These are phyloP conservation scores for Macrophomina tecta DNA, from an alignment of 2,329 filamentous ascomycete species.

Conservation along the genomic window DNA sequence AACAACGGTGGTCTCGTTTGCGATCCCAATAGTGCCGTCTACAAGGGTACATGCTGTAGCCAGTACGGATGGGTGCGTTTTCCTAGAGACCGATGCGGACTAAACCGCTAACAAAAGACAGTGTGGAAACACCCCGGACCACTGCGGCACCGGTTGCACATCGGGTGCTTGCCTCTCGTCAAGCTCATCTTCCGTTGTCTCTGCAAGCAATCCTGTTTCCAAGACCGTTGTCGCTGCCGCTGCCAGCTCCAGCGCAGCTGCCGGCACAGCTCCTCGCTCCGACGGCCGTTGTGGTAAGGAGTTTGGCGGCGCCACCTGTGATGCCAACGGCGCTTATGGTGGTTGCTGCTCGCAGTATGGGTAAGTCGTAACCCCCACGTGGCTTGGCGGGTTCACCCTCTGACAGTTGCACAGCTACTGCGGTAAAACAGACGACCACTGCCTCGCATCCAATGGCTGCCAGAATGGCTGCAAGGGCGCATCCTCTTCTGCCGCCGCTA, in stretches of 20 bases:
- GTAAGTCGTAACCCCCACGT: slow-evolving; percentile 28
- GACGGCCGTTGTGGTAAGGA: slow-evolving; percentile 39
- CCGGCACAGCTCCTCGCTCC: slow-evolving; percentile 29
- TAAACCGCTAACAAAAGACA: slow-evolving; percentile 34
- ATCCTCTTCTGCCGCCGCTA: slow-evolving; percentile 30
- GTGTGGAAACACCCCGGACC: slow-evolving; percentile 52
- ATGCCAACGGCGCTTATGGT: slow-evolving; percentile 32
- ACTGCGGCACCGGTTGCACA: slow-evolving; percentile 46
- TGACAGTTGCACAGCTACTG: slow-evolving; percentile 39
- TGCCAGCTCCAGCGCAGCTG: not conserved
- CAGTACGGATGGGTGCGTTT: slow-evolving; percentile 43
- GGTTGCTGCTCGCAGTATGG: slow-evolving; percentile 35
- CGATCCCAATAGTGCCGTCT: slow-evolving; percentile 52
- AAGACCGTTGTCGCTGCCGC: slow-evolving; percentile 16
- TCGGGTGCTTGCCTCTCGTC: slow-evolving; percentile 39
- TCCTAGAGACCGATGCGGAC: not conserved
- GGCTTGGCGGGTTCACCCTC: slow-evolving; percentile 27
- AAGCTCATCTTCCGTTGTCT: slow-evolving; percentile 25
- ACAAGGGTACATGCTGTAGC: slow-evolving; percentile 55
- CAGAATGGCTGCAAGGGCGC: slow-evolving; percentile 47
- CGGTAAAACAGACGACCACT: slow-evolving; percentile 45
- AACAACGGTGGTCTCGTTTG: slow-evolving; percentile 48
- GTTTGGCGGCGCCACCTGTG: slow-evolving; percentile 36
- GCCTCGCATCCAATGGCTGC: slow-evolving; percentile 45
- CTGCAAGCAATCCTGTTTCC: slow-evolving; percentile 25